phyloP scores from a whole-genome alignment of 2,329 filamentous ascomycete genomes.

The Xylaria sp. region DNA sequence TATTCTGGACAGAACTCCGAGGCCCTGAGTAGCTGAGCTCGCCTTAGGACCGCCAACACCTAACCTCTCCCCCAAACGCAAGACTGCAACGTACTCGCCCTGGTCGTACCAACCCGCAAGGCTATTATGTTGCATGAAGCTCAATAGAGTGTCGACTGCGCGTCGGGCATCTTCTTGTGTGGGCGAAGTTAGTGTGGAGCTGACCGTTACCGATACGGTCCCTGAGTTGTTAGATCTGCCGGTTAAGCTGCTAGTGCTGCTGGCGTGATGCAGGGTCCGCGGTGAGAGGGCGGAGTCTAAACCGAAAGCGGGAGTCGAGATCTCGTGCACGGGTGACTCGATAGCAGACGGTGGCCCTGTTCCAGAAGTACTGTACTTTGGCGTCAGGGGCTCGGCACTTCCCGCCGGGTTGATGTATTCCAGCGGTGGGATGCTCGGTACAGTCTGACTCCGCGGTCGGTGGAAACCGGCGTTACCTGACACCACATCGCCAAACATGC shows the following conservation, averaged over 20 bases:
- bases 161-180: conserved; percentile 85
- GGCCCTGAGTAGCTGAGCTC: conserved; percentile 41
- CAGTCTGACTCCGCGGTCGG: conserved; percentile 85
- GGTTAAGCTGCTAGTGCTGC: conserved; percentile 56
- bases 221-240: conserved; percentile 46
- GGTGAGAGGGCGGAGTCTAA: conserved; percentile 53
- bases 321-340: conserved; percentile 57
- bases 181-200: conserved; percentile 67
- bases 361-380: conserved; percentile 54
- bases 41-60: conserved; percentile 55
- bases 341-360: conserved; percentile 58
- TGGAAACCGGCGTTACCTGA: conserved; percentile 61
- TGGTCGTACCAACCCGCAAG: conserved; percentile 72
- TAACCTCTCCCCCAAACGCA: conserved; percentile 85
- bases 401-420: conserved; percentile 58
- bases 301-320: conserved; percentile 48
- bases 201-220: conserved; percentile 48
- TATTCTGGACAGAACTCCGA: conserved; percentile 60
- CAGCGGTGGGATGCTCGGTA: conserved; percentile 71
- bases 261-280: conserved; percentile 56
- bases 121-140: conserved; percentile 73
- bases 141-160: conserved; percentile 81
- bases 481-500: conserved; percentile 62
- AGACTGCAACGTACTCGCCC: conserved; percentile 76
- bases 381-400: conserved; percentile 53